phyloP scores from a whole-genome alignment of 1,284 basidiomycete genomes.

The Leccinum solheimii region DNA sequence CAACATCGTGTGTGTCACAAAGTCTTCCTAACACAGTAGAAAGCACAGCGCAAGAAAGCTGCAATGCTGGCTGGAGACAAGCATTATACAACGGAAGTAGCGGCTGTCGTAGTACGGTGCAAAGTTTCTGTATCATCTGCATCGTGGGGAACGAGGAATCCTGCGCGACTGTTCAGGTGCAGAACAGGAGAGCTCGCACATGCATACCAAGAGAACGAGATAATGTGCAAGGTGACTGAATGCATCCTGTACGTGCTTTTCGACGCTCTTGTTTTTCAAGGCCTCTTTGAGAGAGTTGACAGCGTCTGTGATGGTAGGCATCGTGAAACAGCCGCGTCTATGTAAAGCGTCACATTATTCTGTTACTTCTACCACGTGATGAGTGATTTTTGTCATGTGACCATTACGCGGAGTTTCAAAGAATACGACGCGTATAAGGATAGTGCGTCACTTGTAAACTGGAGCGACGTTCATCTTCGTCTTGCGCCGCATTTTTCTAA shows the following conservation, averaged over 20 bases:
- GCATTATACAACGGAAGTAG: slow-evolving; percentile 39
- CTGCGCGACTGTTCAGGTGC: slow-evolving; percentile 19
- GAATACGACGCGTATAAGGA: slow-evolving; percentile 3
- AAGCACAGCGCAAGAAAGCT: slow-evolving; percentile 36
- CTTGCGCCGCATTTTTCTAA: slow-evolving; percentile 17
- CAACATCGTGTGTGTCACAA: slow-evolving; percentile 13
- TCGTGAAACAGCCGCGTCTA: slow-evolving; percentile 8
- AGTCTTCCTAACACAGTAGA: slow-evolving; percentile 36
- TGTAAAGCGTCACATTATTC: slow-evolving; percentile 14
- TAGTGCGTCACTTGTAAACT: slow-evolving; percentile 4
- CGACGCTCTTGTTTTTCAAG: slow-evolving; percentile 15
- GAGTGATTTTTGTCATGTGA: slow-evolving; percentile 35
- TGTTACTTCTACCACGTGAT: slow-evolving; percentile 23
- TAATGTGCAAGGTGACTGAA: slow-evolving; percentile 33
- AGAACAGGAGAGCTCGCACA: neutral
- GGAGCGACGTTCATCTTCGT: slow-evolving; percentile 1
- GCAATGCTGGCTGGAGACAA: slow-evolving; percentile 36
- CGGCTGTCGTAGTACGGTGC: slow-evolving; percentile 35
- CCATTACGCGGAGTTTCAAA: slow-evolving; percentile 28
- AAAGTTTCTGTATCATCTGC: slow-evolving; percentile 32
- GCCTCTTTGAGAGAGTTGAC: slow-evolving; percentile 25
- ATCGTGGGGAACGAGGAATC: slow-evolving; percentile 36
- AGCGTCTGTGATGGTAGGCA: slow-evolving; percentile 28
- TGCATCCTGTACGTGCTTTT: slow-evolving; percentile 21
- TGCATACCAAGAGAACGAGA: slow-evolving; percentile 37